These are phyloP conservation scores for Talaromyces sp. DNA, from an alignment of 2,329 filamentous ascomycete genomes.

Conservation along the genomic window DNA sequence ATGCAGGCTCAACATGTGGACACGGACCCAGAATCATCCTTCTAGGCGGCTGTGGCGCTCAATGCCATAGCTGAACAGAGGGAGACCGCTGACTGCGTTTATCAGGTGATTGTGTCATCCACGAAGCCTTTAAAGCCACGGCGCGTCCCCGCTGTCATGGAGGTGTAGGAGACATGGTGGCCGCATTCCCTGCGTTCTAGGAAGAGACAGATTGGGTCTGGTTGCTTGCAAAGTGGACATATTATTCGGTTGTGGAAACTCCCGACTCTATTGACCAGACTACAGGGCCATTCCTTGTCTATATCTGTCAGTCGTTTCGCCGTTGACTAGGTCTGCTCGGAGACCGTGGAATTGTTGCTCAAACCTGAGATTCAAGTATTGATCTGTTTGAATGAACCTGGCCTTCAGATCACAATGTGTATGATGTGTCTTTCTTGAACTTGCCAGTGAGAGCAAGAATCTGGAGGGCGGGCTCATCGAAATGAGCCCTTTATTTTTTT, in stretches of 20 bases:
- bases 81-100: neutral
- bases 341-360: neutral
- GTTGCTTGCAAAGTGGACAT: neutral
- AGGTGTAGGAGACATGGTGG: neutral
- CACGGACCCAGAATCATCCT: neutral
- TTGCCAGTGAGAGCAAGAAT: neutral
- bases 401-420: neutral
- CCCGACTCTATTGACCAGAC: neutral
- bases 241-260: neutral
- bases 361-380: neutral
- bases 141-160: neutral
- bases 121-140: neutral
- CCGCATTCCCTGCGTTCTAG: neutral
- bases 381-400: neutral
- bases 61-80: constrained; percentile 9
- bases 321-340: neutral
- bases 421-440: neutral
- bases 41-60: constrained; percentile 10
- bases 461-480: neutral
- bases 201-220: neutral
- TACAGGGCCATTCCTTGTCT: neutral
- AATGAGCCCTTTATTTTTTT: neutral
- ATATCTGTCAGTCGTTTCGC: neutral
- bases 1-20: neutral
- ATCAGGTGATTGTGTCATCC: neutral